Evolutionary conservation across 2,329 filamentous ascomycete species (phyloP).

Genomic region (Colletotrichum sidae): DNA sequence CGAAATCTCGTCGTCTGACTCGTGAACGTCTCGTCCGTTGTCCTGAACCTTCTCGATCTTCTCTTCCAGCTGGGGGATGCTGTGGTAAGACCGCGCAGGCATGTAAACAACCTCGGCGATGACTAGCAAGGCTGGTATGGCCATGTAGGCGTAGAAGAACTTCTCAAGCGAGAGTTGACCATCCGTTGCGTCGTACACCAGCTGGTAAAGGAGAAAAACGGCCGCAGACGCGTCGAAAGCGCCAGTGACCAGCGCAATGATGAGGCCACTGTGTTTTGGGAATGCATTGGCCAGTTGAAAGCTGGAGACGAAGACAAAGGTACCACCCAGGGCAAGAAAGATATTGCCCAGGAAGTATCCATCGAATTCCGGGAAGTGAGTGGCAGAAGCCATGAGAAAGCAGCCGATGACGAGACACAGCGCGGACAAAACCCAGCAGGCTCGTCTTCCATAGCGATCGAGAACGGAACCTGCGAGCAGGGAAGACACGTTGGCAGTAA

Average conservation of each 20-base stretch:
- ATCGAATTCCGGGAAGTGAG: conserved; percentile 73
- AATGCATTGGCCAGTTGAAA: conserved; percentile 90
- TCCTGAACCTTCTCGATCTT: conserved; percentile 54
- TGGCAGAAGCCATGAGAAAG: conserved; percentile 76
- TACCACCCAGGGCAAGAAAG: conserved; percentile 81
- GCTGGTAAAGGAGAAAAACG: conserved; percentile 78
- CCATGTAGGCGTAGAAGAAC: conserved; percentile 55
- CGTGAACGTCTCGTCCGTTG: conserved; percentile 56
- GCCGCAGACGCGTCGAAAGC: conserved; percentile 87
- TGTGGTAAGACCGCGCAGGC: conserved; percentile 54
- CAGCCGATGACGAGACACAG: conserved; percentile 76
- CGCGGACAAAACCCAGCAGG: conserved; percentile 78
- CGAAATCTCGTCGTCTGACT: conserved; percentile 65
- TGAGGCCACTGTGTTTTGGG: conserved; percentile 78
- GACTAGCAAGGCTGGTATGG: conserved; percentile 50
- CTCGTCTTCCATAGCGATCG: conserved; percentile 83
- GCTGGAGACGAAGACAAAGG: conserved; percentile 84
- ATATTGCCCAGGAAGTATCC: conserved; percentile 80
- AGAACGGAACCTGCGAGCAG: conserved; percentile 87
- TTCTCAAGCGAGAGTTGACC: conserved; percentile 49
- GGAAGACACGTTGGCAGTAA: conserved; percentile 87
- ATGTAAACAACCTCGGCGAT: conserved; percentile 53
- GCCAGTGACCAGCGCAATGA: conserved; percentile 82
- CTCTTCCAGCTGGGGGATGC: conserved; percentile 50
- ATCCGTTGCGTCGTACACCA: conserved; percentile 72